phyloP scores from a whole-genome alignment of 495 filamentous ascomycete genomes.

The Pseudomonodictys pantanalensis region DNA sequence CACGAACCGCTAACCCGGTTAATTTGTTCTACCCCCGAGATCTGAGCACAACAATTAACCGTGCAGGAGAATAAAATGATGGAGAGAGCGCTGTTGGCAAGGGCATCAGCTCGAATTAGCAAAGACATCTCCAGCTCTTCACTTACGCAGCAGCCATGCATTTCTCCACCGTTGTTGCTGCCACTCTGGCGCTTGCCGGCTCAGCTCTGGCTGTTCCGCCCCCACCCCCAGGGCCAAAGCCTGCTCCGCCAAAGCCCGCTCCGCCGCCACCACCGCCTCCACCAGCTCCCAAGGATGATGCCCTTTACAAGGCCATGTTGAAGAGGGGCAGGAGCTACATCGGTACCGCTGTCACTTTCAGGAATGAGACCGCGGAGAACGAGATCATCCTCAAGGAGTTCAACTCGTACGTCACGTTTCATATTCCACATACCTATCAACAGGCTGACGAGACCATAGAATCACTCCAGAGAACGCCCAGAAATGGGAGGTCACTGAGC shows the following conservation, averaged over 20 bases:
- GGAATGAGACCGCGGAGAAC: constrained; percentile 5
- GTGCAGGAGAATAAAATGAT: no score
- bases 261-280: background rate
- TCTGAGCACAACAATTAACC: no score
- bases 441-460: background rate
- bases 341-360: constrained; percentile 5
- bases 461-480: constrained; percentile 1
- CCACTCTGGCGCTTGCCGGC: constrained; percentile 5
- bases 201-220: constrained; percentile 1
- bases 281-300: background rate
- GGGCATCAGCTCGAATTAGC: no score
- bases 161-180: constrained; percentile 10
- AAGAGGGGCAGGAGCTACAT: constrained; percentile 3
- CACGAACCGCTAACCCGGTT: no score
- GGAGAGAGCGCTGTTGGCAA: no score
- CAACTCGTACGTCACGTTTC: constrained; percentile 11
- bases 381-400: constrained; percentile 12
- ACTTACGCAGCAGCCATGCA: no score
- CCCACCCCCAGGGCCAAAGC: background rate
- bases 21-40: no score
- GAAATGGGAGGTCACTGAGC: constrained; percentile 1
- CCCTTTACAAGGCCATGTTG: constrained; percentile 8
- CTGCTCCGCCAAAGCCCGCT: no score
- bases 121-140: no score
- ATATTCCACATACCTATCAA: background rate